phyloP scores from a whole-genome alignment of 495 filamentous ascomycete genomes.

The Hypoxylon subgilvum region DNA sequence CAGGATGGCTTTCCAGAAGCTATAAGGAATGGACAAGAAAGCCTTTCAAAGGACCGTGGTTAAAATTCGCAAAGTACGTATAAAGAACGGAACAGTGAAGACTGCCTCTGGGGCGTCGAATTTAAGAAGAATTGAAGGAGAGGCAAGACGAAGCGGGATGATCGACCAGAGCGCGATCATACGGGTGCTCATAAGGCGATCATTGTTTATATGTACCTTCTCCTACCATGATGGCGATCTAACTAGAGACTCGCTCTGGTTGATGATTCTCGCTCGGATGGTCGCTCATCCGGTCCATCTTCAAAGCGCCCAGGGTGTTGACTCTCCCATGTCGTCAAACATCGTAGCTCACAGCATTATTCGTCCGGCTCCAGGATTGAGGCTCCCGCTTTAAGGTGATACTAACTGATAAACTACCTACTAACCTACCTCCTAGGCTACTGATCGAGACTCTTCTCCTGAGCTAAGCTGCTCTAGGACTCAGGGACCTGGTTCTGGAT shows the following conservation, averaged over 20 bases:
- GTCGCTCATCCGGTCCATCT: constrained; percentile 31
- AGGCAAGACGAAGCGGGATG: constrained; percentile 27
- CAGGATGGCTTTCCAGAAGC: constrained; percentile 36
- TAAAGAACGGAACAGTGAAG: constrained; percentile 28
- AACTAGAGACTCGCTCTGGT: constrained; percentile 5
- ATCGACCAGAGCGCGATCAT: constrained; percentile 33
- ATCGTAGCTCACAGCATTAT: constrained; percentile 6
- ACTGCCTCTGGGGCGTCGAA: constrained; percentile 35
- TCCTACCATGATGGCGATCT: constrained; percentile 27
- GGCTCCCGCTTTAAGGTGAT: constrained; percentile 20
- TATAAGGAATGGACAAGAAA: constrained; percentile 33
- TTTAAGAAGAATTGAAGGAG: constrained; percentile 26
- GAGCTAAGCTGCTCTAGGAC: constrained; percentile 16
- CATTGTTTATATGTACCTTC: constrained; percentile 27
- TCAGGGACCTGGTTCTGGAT: constrained; percentile 3
- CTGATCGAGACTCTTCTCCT: constrained; percentile 9
- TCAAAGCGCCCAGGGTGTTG: constrained; percentile 26
- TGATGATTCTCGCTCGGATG: constrained; percentile 33
- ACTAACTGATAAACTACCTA: too few species aligned
- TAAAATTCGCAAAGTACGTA: constrained; percentile 21
- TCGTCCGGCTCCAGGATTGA: constrained; percentile 14
- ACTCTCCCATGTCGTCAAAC: constrained; percentile 6
- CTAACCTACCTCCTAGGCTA: too few species aligned
- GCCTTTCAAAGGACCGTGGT: constrained; percentile 41
- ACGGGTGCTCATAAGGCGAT: constrained; percentile 32